These are phyloP conservation scores for Calonectria pteridis DNA, from an alignment of 2,329 filamentous ascomycete genomes.

Conservation along the genomic window DNA sequence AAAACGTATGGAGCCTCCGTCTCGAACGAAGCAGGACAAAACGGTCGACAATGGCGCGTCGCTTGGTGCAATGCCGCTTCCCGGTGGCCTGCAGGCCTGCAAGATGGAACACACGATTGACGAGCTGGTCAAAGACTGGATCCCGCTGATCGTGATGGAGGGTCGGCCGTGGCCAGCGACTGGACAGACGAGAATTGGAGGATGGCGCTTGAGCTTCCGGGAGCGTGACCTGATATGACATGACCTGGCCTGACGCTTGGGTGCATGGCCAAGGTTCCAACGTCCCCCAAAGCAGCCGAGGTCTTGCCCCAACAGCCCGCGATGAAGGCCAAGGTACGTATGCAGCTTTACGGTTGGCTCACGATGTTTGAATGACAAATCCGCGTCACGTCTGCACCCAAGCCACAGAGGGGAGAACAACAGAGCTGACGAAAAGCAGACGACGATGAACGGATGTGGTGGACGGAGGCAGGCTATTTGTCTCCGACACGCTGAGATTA, in stretches of 20 bases:
- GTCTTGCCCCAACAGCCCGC: constrained; percentile 7
- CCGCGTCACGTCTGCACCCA: neutral
- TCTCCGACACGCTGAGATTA: constrained; percentile 15
- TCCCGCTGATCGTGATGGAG: constrained; percentile 36
- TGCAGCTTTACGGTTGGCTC: constrained; percentile 12
- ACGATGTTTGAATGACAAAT: neutral
- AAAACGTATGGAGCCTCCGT: constrained; percentile 1
- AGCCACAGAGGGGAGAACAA: neutral
- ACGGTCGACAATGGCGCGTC: neutral
- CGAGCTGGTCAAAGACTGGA: constrained; percentile 24
- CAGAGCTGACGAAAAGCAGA: neutral
- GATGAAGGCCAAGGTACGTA: neutral
- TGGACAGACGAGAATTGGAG: constrained; percentile 35
- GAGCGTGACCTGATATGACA: constrained; percentile 48
- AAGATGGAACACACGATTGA: constrained; percentile 23
- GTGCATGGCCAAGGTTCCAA: constrained; percentile 29
- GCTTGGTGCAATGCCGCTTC: constrained; percentile 12
- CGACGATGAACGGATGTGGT: neutral
- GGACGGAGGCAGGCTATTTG: constrained; percentile 7
- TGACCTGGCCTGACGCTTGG: constrained; percentile 43
- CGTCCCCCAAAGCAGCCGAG: neutral
- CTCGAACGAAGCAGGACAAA: constrained; percentile 4
- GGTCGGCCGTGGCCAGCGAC: constrained; percentile 36
- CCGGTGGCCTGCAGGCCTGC: constrained; percentile 17
- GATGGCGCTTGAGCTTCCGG: constrained; percentile 35